A percentile compares a stretch with the other conserved stretches of the same genome.
Evolutionary conservation across 2,329 filamentous ascomycete genomes (phyloP).

Genomic region (Arachnomyces sp.): DNA sequence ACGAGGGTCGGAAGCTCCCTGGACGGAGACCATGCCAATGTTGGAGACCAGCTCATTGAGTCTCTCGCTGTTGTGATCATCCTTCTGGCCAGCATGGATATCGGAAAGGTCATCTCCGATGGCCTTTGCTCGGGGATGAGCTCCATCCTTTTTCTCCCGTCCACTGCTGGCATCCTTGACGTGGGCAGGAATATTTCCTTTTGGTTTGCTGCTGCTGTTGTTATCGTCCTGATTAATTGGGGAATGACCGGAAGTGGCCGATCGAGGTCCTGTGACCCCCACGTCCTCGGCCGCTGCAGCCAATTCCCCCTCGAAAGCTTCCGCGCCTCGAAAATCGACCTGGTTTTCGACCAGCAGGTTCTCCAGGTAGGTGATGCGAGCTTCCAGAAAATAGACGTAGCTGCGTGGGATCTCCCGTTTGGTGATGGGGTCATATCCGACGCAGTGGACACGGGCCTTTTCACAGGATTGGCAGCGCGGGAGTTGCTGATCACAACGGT

Average conservation of each 20-base stretch:
- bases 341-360: conserved; percentile 60
- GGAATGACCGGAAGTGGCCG: neutral
- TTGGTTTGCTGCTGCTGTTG: neutral
- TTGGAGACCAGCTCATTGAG: conserved; percentile 62
- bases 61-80: conserved; percentile 44
- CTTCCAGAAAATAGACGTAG: conserved; percentile 94
- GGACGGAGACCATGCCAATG: conserved; percentile 68
- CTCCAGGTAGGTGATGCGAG: conserved; percentile 76
- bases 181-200: neutral
- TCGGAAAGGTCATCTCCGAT: conserved; percentile 21
- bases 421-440: conserved; percentile 93
- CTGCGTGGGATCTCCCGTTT: conserved; percentile 89
- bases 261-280: conserved; percentile 7
- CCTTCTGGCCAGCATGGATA: conserved; percentile 39
- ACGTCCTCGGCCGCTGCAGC: conserved; percentile 12
- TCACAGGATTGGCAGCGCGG: conserved; percentile 87
- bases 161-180: conserved; percentile 12
- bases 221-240: neutral
- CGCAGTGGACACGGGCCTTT: conserved; percentile 84
- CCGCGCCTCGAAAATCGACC: conserved; percentile 64
- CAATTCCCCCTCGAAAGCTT: conserved; percentile 54
- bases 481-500: conserved; percentile 86
- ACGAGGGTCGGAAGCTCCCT: conserved; percentile 68
- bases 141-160: conserved; percentile 8
- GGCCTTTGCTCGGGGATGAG: conserved; percentile 3